Conservation (phyloP, 805 yeast genomes). For the Metschnikowia lunata region DNA sequence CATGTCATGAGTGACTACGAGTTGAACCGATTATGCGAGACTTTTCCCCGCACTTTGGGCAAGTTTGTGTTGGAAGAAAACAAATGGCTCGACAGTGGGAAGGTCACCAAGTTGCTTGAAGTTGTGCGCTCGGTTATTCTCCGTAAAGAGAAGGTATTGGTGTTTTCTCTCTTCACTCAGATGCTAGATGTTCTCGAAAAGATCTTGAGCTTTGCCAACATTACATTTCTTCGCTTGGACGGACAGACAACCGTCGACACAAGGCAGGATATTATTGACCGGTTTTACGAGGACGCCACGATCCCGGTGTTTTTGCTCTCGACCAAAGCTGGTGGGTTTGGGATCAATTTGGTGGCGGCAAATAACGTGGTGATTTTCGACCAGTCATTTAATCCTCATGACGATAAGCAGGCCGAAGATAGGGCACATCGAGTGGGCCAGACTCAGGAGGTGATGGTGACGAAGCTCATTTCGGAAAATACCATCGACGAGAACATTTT, state of each 20-base stretch:
- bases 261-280: conserved; percentile 88
- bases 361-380: conserved; percentile 88
- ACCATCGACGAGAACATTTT: conserved; percentile 89
- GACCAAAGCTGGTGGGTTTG: conserved; percentile 98
- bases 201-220: conserved; percentile 57
- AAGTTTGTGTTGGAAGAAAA: conserved; percentile 49
- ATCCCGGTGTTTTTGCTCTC: conserved; percentile 86
- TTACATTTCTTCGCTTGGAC: conserved; percentile 79
- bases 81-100: conserved; percentile 68
- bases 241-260: conserved; percentile 93
- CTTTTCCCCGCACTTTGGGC: conserved; percentile 64
- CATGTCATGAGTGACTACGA: conserved; percentile 91
- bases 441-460: conserved; percentile 74
- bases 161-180: conserved; percentile 92
- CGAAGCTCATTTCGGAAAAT: conserved; percentile 63
- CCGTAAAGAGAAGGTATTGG: conserved; percentile 64
- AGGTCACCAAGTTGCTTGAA: conserved; percentile 53
- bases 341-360: conserved; percentile 94
- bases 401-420: conserved; percentile 97
- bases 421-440: conserved; percentile 98
- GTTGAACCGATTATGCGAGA: conserved; percentile 65
- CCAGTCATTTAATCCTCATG: conserved; percentile 96
- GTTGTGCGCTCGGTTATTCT: conserved; percentile 55
- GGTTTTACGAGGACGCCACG: conserved; percentile 72
- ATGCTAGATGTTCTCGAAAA: conserved; percentile 82